Evolutionary conservation across 2,329 filamentous ascomycete genomes (phyloP).

Genomic region (Fusarium equiseti): DNA sequence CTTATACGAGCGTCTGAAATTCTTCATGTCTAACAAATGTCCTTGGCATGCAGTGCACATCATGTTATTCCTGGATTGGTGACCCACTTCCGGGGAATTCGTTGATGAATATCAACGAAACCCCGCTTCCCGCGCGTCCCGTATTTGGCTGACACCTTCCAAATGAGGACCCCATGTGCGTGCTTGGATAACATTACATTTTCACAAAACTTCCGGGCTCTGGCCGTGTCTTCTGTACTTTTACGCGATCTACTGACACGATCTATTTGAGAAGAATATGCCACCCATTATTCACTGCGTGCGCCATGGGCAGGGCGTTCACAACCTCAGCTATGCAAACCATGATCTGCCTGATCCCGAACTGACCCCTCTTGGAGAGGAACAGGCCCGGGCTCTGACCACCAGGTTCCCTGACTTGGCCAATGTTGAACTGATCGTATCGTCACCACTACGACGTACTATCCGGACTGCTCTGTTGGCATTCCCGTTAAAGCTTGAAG

Average conservation of each 20-base stretch:
- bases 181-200: neutral
- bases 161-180: neutral
- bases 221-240: neutral
- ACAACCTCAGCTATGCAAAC: neutral
- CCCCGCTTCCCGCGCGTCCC: too few species aligned
- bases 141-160: too few species aligned
- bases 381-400: neutral
- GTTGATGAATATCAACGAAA: too few species aligned
- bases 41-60: too few species aligned
- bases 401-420: neutral
- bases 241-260: rapidly evolving
- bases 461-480: neutral
- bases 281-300: neutral
- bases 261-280: neutral
- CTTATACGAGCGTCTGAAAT: too few species aligned
- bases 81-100: too few species aligned
- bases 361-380: neutral
- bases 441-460: neutral
- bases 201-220: neutral
- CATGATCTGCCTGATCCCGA: neutral
- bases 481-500: neutral
- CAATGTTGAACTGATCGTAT: neutral
- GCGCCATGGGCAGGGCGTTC: neutral
- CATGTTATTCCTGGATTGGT: too few species aligned
- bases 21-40: too few species aligned